Evolutionary conservation across 2,329 filamentous ascomycete genomes (phyloP).

Genomic region (Fonsecaea pugnacius): DNA sequence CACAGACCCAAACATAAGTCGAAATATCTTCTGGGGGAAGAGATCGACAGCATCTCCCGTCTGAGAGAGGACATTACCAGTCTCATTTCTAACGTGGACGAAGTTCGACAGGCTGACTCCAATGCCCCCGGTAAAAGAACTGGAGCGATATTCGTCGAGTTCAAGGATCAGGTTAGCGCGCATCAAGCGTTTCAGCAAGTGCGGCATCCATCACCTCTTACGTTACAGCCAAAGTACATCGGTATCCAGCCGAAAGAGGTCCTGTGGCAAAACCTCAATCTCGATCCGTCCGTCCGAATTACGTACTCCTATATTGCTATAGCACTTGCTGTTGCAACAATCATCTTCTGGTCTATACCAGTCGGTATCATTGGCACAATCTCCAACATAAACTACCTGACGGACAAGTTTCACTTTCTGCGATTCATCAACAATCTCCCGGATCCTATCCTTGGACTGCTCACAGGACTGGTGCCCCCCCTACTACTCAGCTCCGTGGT

Average conservation of each 20-base stretch:
- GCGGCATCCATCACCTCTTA: conserved; percentile 62
- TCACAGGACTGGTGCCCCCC: conserved; percentile 82
- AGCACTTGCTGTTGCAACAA: conserved; percentile 70
- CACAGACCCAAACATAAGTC: conserved; percentile 71
- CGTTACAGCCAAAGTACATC: conserved; percentile 82
- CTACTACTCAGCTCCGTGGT: conserved; percentile 74
- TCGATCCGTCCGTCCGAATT: conserved; percentile 65
- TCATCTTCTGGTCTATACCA: conserved; percentile 83
- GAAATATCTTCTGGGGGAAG: conserved; percentile 67
- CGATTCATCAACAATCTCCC: conserved; percentile 76
- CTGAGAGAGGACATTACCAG: conserved; percentile 73
- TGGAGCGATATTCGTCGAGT: conserved; percentile 88
- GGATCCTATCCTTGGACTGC: conserved; percentile 69
- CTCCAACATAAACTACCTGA: conserved; percentile 78
- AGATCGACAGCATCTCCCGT: conserved; percentile 58
- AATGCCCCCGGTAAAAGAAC: conserved; percentile 16
- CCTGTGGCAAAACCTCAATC: conserved; percentile 81
- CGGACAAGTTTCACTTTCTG: conserved; percentile 61
- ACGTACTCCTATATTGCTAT: conserved; percentile 71
- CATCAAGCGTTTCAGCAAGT: conserved; percentile 75
- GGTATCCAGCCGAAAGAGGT: conserved; percentile 82
- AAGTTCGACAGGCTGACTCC: conserved; percentile 41
- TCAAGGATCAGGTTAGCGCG: conserved; percentile 77
- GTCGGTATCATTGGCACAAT: conserved; percentile 82
- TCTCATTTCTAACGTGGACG: conserved; percentile 71